Percentiles rank a stretch among this genome's conserved stretches.
phyloP scores from a whole-genome alignment of 2,329 filamentous ascomycete species.

The Metarhizium rileyi region DNA sequence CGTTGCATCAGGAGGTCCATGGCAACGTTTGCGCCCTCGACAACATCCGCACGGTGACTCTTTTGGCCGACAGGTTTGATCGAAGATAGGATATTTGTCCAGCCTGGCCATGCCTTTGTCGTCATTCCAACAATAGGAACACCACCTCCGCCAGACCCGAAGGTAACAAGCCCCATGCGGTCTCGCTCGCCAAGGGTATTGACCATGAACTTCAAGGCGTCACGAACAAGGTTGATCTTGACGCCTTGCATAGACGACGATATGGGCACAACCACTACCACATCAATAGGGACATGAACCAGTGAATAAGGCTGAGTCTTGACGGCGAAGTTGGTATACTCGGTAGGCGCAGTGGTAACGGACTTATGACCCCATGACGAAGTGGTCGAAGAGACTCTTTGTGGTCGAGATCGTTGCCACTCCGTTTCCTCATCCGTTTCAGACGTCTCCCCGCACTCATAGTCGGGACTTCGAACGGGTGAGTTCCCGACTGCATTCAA shows the following conservation, averaged over 20 bases:
- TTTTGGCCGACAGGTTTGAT: conserved; percentile 94
- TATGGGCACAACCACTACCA: conserved; percentile 93
- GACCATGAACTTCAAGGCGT: conserved; percentile 87
- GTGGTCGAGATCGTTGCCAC: conserved; percentile 54
- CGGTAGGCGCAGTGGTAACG: conserved; percentile 77
- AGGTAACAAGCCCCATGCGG: conserved; percentile 94
- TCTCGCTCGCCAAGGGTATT: conserved; percentile 83
- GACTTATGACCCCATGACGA: conserved; percentile 79
- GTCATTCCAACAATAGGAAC: conserved; percentile 98
- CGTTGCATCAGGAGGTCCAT: conserved; percentile 99
- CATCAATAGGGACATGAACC: conserved; percentile 83
- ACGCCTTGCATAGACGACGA: conserved; percentile 99
- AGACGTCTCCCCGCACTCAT: conserved; percentile 66
- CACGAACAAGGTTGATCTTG: conserved; percentile 89
- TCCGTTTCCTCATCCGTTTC: conserved; percentile 79
- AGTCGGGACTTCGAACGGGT: conserved; percentile 60
- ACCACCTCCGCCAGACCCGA: conserved; percentile 86
- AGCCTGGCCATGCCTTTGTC: conserved; percentile 85
- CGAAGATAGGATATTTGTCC: conserved; percentile 74
- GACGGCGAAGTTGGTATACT: conserved; percentile 69
- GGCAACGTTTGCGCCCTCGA: conserved; percentile 93
- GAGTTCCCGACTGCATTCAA: conserved; percentile 62
- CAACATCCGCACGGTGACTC: conserved; percentile 89
- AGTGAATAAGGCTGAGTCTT: conserved; percentile 37
- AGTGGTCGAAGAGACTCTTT: conserved; percentile 71